Conservation (phyloP, 768 basidiomycete genomes). For the Lactarius sp. region DNA sequence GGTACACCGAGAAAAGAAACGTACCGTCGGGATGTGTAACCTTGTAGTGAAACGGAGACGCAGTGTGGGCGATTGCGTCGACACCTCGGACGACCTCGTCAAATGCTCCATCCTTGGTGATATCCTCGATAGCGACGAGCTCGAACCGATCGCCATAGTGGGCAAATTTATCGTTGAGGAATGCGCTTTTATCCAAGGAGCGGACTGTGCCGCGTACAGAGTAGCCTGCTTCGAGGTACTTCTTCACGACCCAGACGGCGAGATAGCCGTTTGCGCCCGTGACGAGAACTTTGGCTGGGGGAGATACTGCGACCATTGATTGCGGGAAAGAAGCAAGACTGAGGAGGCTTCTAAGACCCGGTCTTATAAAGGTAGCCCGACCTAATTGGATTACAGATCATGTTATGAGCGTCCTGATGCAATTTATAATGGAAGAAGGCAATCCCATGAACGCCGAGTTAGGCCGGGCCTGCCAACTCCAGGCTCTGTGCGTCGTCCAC, state of each 20-base stretch:
- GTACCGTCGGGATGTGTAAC: constrained; percentile 39
- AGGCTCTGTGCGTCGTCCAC: too few species aligned
- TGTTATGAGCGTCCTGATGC: too few species aligned
- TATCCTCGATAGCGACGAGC: constrained; percentile 64
- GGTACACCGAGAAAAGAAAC: background rate
- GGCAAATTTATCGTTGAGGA: constrained; percentile 51
- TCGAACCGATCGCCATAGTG: constrained; percentile 55
- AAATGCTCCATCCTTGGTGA: constrained; percentile 57
- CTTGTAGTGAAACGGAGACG: constrained; percentile 53
- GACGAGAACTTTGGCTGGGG: constrained; percentile 44
- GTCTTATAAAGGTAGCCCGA: too few species aligned
- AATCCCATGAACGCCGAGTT: too few species aligned
- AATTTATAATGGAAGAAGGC: too few species aligned
- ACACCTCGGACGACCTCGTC: constrained; percentile 76
- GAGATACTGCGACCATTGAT: constrained; percentile 35
- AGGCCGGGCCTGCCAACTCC: too few species aligned
- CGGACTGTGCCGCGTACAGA: constrained; percentile 64
- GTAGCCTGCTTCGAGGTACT: constrained; percentile 58
- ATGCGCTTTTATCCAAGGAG: constrained; percentile 51
- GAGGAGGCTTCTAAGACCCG: background rate
- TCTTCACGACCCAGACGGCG: constrained; percentile 52
- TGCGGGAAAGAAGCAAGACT: background rate
- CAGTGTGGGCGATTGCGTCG: constrained; percentile 65
- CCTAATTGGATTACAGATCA: too few species aligned
- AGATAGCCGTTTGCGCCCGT: constrained; percentile 59